Conservation (phyloP, 2,329 filamentous ascomycete genomes). For the Thyridium curvatum region DNA sequence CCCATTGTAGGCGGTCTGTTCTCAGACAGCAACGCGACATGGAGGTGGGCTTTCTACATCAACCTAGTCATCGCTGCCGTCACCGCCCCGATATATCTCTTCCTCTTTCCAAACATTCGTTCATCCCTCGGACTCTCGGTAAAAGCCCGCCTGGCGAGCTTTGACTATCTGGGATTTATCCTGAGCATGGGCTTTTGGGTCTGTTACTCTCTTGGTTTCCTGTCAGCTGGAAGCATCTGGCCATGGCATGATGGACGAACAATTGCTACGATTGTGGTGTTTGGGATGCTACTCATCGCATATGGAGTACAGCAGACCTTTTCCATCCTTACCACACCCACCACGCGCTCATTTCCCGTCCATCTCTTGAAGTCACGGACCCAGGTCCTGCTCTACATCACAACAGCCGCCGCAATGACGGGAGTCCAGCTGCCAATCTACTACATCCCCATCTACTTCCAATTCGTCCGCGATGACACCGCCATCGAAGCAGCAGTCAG, state of each 20-base stretch:
- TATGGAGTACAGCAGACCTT: conserved; percentile 41
- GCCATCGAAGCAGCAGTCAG: conserved; percentile 31
- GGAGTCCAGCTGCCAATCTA: conserved; percentile 35
- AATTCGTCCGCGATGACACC: conserved; percentile 36
- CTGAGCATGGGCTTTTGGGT: conserved; percentile 24
- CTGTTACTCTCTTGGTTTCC: conserved; percentile 38
- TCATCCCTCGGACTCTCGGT: too few species aligned
- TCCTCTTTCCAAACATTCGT: too few species aligned
- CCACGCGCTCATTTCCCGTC: conserved; percentile 19
- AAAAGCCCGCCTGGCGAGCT: conserved; percentile 15
- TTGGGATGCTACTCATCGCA: conserved; percentile 31
- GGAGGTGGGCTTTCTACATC: conserved; percentile 38
- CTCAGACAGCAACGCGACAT: neutral
- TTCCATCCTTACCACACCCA: too few species aligned
- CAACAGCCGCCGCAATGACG: conserved; percentile 25
- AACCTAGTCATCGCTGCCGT: conserved; percentile 38
- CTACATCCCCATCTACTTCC: conserved; percentile 48
- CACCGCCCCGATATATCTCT: conserved; percentile 1
- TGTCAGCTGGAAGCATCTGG: conserved; percentile 42
- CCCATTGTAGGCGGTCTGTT: conserved; percentile 22
- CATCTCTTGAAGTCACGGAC: conserved; percentile 30
- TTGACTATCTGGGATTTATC: conserved; percentile 21
- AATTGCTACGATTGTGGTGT: conserved; percentile 40
- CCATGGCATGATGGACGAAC: conserved; percentile 36
- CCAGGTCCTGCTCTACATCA: conserved; percentile 34